These are phyloP conservation scores for Cadophora sp. DNA, from an alignment of 2,329 filamentous ascomycete species.

Conservation along the genomic window DNA sequence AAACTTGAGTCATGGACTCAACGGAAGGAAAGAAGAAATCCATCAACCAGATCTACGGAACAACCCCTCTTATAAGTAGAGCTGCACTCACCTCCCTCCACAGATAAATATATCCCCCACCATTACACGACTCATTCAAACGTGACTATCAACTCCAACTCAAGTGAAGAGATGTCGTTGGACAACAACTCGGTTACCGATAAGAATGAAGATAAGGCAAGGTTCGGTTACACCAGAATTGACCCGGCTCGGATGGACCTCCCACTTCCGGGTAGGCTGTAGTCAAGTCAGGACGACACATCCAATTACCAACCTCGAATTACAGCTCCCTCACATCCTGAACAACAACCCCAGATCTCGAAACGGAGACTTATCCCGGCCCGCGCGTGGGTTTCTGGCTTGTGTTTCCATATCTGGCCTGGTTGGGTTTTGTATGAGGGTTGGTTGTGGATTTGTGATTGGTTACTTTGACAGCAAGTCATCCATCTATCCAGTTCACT, in stretches of 20 bases:
- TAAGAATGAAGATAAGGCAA: not conserved
- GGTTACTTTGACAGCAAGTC: too few relatives aligned
- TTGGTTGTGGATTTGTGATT: too few relatives aligned
- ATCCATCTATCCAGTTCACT: too few relatives aligned
- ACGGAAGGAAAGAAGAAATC: not conserved
- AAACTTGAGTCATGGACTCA: too few relatives aligned
- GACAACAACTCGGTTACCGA: constrained; percentile 7
- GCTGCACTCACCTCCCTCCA: not conserved
- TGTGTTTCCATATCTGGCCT: not conserved
- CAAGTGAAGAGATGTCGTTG: constrained; percentile 1
- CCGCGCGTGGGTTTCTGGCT: not conserved
- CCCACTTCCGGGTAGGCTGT: constrained; percentile 4
- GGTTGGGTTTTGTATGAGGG: not conserved
- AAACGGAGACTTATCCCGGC: constrained; percentile 9
- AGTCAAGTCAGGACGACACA: not conserved
- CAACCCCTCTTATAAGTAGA: not conserved
- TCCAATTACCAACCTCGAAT: constrained; percentile 12
- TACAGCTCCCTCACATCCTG: not conserved
- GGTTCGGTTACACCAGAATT: too few relatives aligned
- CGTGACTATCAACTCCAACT: not conserved
- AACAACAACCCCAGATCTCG: not conserved
- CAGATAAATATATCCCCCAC: not conserved
- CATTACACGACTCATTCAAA: not conserved
- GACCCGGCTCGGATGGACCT: constrained; percentile 3
- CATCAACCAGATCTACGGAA: not conserved